phyloP scores from a whole-genome alignment of 768 basidiomycete species.

The Boletus rubroflammeus region DNA sequence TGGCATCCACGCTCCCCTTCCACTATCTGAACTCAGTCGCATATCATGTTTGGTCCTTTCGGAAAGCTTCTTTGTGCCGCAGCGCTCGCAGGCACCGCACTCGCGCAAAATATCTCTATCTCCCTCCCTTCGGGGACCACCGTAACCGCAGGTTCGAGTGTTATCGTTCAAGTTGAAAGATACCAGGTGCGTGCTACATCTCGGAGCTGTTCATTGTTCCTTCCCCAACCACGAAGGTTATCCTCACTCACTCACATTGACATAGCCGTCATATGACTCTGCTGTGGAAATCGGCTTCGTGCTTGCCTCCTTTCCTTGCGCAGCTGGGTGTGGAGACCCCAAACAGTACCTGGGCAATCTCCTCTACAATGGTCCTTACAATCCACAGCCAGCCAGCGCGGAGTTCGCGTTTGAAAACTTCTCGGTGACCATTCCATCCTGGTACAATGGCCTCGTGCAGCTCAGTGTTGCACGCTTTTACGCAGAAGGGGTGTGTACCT shows the following conservation, averaged over 20 bases:
- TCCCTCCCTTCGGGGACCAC: conserved; percentile 13
- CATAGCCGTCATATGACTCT: background rate
- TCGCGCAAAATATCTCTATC: conserved; percentile 36
- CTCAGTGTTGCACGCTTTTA: background rate
- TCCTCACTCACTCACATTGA: background rate
- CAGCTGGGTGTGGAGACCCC: background rate
- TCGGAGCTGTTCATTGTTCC: background rate
- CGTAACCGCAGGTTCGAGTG: conserved; percentile 31
- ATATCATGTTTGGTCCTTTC: conserved; percentile 8
- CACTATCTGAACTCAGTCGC: too few relatives aligned
- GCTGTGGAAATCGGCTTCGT: conserved; percentile 3
- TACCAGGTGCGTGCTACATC: conserved; percentile 31
- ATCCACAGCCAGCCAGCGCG: background rate
- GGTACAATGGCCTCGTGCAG: background rate
- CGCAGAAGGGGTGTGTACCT: conserved; percentile 3
- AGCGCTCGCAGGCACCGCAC: conserved; percentile 15
- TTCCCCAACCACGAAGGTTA: too few relatives aligned
- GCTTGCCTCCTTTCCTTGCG: too few relatives aligned
- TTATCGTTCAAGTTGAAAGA: conserved; percentile 39
- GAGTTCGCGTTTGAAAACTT: background rate
- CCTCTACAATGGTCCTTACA: conserved; percentile 1
- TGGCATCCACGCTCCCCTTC: background rate
- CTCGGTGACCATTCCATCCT: background rate
- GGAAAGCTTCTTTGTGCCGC: conserved; percentile 6
- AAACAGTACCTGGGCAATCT: background rate